Evolutionary conservation across 495 filamentous ascomycete species (phyloP), one percentile per base, ranked within the genome.

Genomic region (Evansstolkia leycettana): DNA sequence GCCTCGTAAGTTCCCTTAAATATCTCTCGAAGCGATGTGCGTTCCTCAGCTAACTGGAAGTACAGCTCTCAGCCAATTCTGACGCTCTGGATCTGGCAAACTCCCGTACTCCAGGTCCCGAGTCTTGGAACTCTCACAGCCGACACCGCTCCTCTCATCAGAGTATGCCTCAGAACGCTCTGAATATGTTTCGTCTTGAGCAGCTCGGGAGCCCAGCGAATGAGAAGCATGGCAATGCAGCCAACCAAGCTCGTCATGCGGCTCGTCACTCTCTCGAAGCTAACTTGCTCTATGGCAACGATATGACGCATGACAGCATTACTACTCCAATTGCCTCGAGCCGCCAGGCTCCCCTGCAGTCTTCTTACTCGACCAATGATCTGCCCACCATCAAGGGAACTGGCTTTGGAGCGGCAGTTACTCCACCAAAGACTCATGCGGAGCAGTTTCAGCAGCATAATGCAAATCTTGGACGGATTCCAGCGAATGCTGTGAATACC

Each of bases 331-430:
- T 42, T 17, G 23, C 54, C 1, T 53, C 58, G 1, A 52, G 34
- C 44, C 58, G 57, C 16, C 62, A 62, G 5, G 43, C 34, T 5
- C 43, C 54, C 9, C 56, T 92, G 24, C 81, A 87, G 56, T 76
- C 82, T 2, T 94, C 89, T 2, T 95, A 84, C 58, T 95, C 90
- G 2, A 78, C 86, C 14, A 83, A 78, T 52, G 90, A 95, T 47
- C 62, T 95, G 3, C 82, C 89, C n/a, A 93, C 87, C 1, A 64
- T 85, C 43, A 90, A 87, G 66, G 75, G 59, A 18, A 63, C 65
- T 51, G 53, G 58, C 25, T 48, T 56, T 50, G 59, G 60, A 31
- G 50, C 58, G 47, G 65, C 72, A 26, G 75, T 80, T 39, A 64
- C 68, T 2, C 60, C 67, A 12, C 57, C 65, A 2, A 81, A 77